A percentile compares a stretch with the other conserved stretches of the same genome.
Evolutionary conservation across 2,329 filamentous ascomycete genomes (phyloP).

Genomic region (Penicillium sp.): DNA sequence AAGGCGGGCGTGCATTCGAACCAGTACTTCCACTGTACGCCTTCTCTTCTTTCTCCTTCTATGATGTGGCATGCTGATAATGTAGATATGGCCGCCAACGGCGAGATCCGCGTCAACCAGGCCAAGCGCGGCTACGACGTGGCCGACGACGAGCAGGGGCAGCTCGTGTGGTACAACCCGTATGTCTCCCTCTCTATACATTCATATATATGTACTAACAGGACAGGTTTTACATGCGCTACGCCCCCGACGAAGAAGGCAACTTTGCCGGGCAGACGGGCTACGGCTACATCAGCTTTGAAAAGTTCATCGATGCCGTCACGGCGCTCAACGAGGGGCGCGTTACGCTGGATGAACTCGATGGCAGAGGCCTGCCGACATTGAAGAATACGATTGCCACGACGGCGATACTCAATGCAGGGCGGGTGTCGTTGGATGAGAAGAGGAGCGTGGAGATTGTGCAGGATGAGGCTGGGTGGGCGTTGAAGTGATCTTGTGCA

Average conservation of each 20-base stretch:
- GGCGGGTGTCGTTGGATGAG: conserved; percentile 79
- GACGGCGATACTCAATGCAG: conserved; percentile 86
- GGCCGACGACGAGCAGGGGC: conserved; percentile 67
- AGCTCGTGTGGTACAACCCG: conserved; percentile 82
- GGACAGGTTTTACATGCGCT: conserved; percentile 78
- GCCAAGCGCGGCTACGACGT: conserved; percentile 93
- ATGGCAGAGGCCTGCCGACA: conserved; percentile 76
- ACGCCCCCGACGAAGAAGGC: conserved; percentile 88
- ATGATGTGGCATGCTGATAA: conserved; percentile 3
- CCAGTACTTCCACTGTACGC: conserved; percentile 82
- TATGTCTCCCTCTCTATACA: conserved; percentile 30
- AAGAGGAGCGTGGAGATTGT: conserved; percentile 69
- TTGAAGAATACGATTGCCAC: conserved; percentile 86
- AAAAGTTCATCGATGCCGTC: conserved; percentile 92
- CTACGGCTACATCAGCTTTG: conserved; percentile 90
- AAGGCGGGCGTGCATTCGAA: conserved; percentile 93
- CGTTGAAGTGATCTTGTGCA: conserved; percentile 50
- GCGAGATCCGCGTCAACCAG: conserved; percentile 87
- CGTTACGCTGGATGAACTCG: conserved; percentile 69
- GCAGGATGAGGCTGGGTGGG: conserved; percentile 53
- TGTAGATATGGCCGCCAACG: conserved; percentile 68
- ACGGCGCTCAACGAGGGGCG: conserved; percentile 70
- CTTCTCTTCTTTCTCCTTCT: not conserved
- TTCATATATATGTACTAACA: not conserved
- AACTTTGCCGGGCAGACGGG: conserved; percentile 89